phyloP scores from a whole-genome alignment of 352 stramenopile genomes.

The Pythium chondricola region DNA sequence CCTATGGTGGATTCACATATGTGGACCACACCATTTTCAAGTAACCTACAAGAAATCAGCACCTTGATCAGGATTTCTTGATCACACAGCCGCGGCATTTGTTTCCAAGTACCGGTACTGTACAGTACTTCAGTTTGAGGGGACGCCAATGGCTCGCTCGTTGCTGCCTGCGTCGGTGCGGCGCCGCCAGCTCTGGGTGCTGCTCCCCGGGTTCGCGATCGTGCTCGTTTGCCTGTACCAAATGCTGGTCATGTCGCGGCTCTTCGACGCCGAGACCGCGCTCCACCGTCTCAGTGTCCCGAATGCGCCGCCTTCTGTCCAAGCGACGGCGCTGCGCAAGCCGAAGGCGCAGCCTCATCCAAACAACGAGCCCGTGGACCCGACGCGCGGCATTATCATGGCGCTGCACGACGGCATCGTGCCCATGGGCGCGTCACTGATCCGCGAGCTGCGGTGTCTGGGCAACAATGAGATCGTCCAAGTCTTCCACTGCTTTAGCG shows the following conservation, averaged over 20 bases:
- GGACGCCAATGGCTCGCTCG: neutral
- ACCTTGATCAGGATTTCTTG: too few species aligned
- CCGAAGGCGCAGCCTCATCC: neutral
- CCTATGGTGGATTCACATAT: too few species aligned
- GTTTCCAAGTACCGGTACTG: too few species aligned
- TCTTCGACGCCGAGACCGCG: slow-evolving; percentile 10
- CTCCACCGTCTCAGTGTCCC: neutral
- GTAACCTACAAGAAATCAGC: too few species aligned
- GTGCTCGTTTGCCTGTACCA: slow-evolving; percentile 12
- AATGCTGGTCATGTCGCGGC: slow-evolving; percentile 9
- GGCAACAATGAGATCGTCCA: slow-evolving; percentile 34
- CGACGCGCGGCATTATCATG: slow-evolving; percentile 34
- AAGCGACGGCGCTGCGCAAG: slow-evolving; percentile 1
- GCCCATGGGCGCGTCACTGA: slow-evolving; percentile 53
- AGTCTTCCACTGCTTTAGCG: slow-evolving; percentile 32
- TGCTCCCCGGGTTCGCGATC: slow-evolving; percentile 9
- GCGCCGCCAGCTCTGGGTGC: neutral
- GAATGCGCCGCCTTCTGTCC: neutral
- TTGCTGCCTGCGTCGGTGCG: neutral
- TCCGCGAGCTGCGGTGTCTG: slow-evolving; percentile 41
- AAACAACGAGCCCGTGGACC: slow-evolving; percentile 1
- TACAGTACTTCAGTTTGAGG: too few species aligned
- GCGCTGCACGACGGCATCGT: slow-evolving; percentile 49
- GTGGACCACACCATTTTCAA: too few species aligned
- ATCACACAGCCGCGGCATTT: too few species aligned